These are phyloP conservation scores for Heracleum sosnowskyi DNA, from an alignment of 129 eudicot genomes.

Conservation along the genomic window DNA sequence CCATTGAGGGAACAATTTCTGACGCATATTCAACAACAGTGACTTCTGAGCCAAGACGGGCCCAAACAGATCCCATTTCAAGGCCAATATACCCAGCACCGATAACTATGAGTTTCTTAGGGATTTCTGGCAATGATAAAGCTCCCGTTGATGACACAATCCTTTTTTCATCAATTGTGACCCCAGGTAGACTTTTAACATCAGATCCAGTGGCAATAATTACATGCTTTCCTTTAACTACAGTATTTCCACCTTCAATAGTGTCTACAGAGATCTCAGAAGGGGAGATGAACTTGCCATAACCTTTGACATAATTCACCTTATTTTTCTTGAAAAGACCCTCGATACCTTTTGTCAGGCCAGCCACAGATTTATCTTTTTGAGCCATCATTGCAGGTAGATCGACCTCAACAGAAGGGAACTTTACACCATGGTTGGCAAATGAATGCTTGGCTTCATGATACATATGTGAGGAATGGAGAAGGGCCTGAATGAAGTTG, in stretches of 20 bases:
- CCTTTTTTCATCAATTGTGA: constrained; percentile 66
- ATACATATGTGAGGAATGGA: constrained; percentile 90
- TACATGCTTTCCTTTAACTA: constrained; percentile 67
- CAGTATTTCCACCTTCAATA: constrained; percentile 53
- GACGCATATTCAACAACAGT: constrained; percentile 85
- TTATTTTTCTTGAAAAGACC: constrained; percentile 77
- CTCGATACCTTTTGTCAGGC: constrained; percentile 66
- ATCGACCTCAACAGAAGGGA: constrained; percentile 61
- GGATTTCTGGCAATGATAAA: constrained; percentile 59
- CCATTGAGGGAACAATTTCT: constrained; percentile 86
- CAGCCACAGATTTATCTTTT: constrained; percentile 73
- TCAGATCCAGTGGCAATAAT: constrained; percentile 88
- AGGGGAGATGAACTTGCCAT: constrained; percentile 70
- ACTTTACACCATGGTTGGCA: constrained; percentile 64
- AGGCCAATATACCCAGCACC: constrained; percentile 94
- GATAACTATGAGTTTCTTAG: constrained; percentile 66
- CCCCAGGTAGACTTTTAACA: constrained; percentile 72
- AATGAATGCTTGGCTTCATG: constrained; percentile 70
- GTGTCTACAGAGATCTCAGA: constrained; percentile 77
- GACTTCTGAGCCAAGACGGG: constrained; percentile 81
- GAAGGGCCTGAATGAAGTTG: constrained; percentile 54
- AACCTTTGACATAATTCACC: constrained; percentile 76
- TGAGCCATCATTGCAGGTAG: constrained; percentile 89
- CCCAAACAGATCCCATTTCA: constrained; percentile 96
- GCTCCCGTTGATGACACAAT: constrained; percentile 90